Evolutionary conservation across 164 flowering plant genomes (phyloP).

Genomic region (Warburgia ugandensis): DNA sequence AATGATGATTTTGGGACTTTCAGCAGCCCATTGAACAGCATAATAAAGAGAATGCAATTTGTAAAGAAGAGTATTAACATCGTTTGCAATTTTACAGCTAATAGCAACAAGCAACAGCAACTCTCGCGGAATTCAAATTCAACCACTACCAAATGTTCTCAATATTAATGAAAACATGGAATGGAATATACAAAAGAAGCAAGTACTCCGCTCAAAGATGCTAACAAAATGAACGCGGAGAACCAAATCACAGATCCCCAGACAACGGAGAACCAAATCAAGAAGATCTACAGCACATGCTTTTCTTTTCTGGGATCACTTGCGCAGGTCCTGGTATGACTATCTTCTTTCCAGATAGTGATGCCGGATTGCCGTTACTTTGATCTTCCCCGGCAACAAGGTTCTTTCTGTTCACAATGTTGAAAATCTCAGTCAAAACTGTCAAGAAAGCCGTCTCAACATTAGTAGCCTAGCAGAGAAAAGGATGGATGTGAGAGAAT

Average conservation of each 20-base stretch:
- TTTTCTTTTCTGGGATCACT: conserved; percentile 51
- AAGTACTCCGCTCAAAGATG: conserved; percentile 8
- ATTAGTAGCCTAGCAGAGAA: conserved; percentile 65
- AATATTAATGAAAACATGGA: not conserved
- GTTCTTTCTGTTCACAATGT: conserved; percentile 64
- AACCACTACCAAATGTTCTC: not conserved
- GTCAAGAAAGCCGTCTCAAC: conserved; percentile 66
- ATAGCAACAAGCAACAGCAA: not conserved
- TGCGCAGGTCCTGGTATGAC: conserved; percentile 67
- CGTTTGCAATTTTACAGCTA: too few species aligned
- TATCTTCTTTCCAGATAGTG: conserved; percentile 58
- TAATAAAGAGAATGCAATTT: too few species aligned
- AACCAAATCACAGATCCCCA: not conserved
- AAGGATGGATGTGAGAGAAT: conserved; percentile 72
- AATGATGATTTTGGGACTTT: too few species aligned
- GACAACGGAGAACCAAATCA: conserved; percentile 6
- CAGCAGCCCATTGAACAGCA: too few species aligned
- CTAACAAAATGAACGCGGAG: conserved; percentile 5
- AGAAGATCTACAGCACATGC: conserved; percentile 41
- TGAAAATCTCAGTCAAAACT: conserved; percentile 68
- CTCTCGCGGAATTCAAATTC: too few species aligned
- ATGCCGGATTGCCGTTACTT: conserved; percentile 37
- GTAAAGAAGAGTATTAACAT: too few species aligned
- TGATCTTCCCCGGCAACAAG: conserved; percentile 49
- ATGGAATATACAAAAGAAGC: conserved; percentile 16